Evolutionary conservation across 1,139 yeast genomes (phyloP), one percentile per base, ranked within the genome.

Genomic region (Nakaseomyces uthaithaninus): DNA sequence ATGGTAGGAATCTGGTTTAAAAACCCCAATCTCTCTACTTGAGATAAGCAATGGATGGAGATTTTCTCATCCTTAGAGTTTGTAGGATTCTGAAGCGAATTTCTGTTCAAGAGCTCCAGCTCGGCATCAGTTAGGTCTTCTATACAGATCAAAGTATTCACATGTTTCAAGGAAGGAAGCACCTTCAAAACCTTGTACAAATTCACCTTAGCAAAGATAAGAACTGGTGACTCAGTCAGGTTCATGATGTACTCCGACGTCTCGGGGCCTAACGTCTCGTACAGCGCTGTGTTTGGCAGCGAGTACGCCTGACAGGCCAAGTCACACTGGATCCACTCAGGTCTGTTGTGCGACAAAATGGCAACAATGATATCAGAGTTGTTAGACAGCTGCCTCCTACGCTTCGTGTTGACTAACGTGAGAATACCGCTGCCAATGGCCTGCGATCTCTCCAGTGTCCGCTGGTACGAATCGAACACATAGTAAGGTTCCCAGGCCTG

Each of bases 371-470:
- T 76, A 27, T 64, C 64, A 11, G 10, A 4, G 25, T 62, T 61
- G 14, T 52, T 48, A 42, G 54, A 45, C 24, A 61, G 56, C 37
- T 62, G 51, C 16, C 62, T 55, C 17, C 63, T 63, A 27, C 65
- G 54, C 37, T 66, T 65, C 3, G 53, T 55, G 42, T 46, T 71
- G 41, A 77, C 70, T n/a, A 74, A 59, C 37, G 74, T 67, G 48
- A 77, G 67, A 23, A 83, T 52, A 10, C 93, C 94, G 2, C 84
- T 64, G 4, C 87, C 93, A 35, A 82, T 65, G 40, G 72, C 61
- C 39, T 62, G 59, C 41, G 73, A 69, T 39, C 78, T 65, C 35
- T 55, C 48, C 23, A 64, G 61, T 8, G 74, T 64, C 33, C 67
- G 57, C 9, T 48, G 50, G 53, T 69, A 80, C 7, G 72, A 58